These are phyloP conservation scores for Kingdonia uniflora DNA, from an alignment of 164 flowering plant species.

Conservation along the genomic window DNA sequence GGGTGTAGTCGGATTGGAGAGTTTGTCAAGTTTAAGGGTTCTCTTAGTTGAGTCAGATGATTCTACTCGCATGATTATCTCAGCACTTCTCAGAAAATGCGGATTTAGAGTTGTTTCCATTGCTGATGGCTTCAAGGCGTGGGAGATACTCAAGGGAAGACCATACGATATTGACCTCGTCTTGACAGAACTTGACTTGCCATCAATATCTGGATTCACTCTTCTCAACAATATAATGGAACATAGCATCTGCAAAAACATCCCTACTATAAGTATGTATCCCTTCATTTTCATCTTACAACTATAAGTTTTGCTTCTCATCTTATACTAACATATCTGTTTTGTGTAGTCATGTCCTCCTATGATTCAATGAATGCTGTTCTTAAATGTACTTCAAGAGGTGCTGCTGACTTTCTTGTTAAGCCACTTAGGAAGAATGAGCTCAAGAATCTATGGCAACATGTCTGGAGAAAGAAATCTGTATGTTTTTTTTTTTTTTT, in stretches of 20 bases:
- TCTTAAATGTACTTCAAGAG: slow-evolving; percentile 84
- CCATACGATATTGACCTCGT: slow-evolving; percentile 62
- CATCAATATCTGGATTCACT: slow-evolving; percentile 76
- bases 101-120: slow-evolving; percentile 75
- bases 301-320: too few relatives aligned
- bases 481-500: slow-evolving; percentile 28
- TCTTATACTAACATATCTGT: too few relatives aligned
- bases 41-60: slow-evolving; percentile 79
- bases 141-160: slow-evolving; percentile 73
- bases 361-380: slow-evolving; percentile 70
- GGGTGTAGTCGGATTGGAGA: slow-evolving; percentile 47
- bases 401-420: slow-evolving; percentile 92
- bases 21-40: slow-evolving; percentile 46
- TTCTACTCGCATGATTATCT: slow-evolving; percentile 64
- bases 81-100: slow-evolving; percentile 77
- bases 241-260: slow-evolving; percentile 75
- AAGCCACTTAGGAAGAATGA: slow-evolving; percentile 93
- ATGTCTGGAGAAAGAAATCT: slow-evolving; percentile 90
- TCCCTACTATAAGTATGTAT: slow-evolving; percentile 93
- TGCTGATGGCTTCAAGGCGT: slow-evolving; percentile 87
- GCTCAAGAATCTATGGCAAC: slow-evolving; percentile 92
- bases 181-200: slow-evolving; percentile 83
- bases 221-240: slow-evolving; percentile 74
- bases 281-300: too few relatives aligned
- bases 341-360: slow-evolving; percentile 87